Evolutionary conservation across 2,329 filamentous ascomycete genomes (phyloP), one percentile per base, ranked within the genome.

Genomic region (Colletotrichum sp.): DNA sequence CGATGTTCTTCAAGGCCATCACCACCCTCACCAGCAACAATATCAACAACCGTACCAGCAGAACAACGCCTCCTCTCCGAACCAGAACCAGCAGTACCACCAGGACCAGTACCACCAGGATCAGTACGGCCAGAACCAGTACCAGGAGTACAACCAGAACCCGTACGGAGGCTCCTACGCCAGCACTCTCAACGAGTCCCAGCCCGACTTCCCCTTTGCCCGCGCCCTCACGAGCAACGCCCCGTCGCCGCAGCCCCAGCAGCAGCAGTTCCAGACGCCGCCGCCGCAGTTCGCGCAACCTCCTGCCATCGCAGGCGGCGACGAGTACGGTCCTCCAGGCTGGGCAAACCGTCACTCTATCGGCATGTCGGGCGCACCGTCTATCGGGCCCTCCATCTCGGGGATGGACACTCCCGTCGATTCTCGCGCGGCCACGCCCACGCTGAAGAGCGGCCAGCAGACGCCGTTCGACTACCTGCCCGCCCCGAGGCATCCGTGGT

Each of bases 381-480:
- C 73, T 1, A 76, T 76, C 21, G 73, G 73, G 15, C 73, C 73
- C 26, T 76, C 73, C 10, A 76, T 76, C 73, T 73, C 73, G 21
- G 73, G 73, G 4, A 78, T 78, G 72, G 78, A 79, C 66, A 79
- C 73, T 21, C 73, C 73, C 34, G 73, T 73, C 70, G 73, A 72
- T 74, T 78, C 60, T 79, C 79, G 81, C 5, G 80, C 82, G 2
- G 81, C 80, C 34, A 80, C 82, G 16, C 82, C 80, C n/a, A 82
- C 82, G 26, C 72, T 83, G 4, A 80, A 79, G 21, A 81, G 82
- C 69, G 80, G 81, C 63, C 77, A 79, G n/a, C 79, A 75, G 28
- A 82, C 81, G 49, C 80, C 79, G 24, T 77, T 77, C 67, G 79
- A 80, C 8, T 75, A 72, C 9, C 57, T 76, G 6, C 64, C 73